Base-by-base conservation (phyloP, 352 stramenopile genomes). In the Globisporangium acanthophoron region DNA sequence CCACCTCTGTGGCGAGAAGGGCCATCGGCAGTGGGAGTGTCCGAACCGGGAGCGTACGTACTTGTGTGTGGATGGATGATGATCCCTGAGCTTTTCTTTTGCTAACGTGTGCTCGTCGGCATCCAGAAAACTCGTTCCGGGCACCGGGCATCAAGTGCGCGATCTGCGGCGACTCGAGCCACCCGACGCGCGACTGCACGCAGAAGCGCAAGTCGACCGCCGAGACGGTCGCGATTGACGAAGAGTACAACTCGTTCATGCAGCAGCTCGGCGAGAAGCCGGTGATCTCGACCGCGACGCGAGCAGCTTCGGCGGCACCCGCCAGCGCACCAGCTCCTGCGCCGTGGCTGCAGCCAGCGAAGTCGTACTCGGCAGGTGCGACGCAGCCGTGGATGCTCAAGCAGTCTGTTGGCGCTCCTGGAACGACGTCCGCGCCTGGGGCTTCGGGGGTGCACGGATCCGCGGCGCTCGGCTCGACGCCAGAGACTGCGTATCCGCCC, bases 81-180 rank as follows among this genome's bases (percentile, higher is more conserved):
- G 24, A 27, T 27, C 24, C 24, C 24, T 27, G 24, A 27, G 24
- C 24, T 27, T 27, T 27, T 27, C 24, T 27, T 27, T 27, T 1
- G 24, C 24, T 27, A 27, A 27, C 24, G 24, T 27, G 24, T 27
- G 24, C 24, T 27, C 24, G 24, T 27, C 24, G 24, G 24, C 24
- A 50, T 29, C 0, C 60, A 48, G 82, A 84, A 52, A 78, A 74
- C 2, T 21, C 51, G 37, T 88, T 97, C 59, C 86, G 88, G 61
- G 59, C 83, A 20, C 88, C 90, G 39, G 77, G 95, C 39, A 83
- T 99, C 18, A 97, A 97, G 58, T 99, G 97, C 78, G 92, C 96
- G 7, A 98, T 99, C 63, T 99, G 97, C 76, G 97, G 97, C 20
- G 97, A 99, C 69, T 96, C 90, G 24, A 97, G 87, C 66, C 97